Conservation (phyloP, 2,329 filamentous ascomycete genomes). For the Diaporthe vexans region DNA sequence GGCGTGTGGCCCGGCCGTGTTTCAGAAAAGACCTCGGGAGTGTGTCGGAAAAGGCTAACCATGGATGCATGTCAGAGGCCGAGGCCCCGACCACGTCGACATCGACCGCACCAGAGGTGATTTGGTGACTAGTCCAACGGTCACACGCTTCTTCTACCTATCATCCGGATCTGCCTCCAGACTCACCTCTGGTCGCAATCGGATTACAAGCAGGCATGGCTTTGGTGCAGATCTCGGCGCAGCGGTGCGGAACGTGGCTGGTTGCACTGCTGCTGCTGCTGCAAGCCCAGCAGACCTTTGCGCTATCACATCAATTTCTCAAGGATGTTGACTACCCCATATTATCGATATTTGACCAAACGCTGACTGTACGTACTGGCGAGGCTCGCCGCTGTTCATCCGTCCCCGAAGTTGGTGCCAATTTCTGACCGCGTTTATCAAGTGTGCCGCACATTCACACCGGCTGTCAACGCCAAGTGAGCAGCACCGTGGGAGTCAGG, state of each 20-base stretch:
- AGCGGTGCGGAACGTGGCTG: background rate
- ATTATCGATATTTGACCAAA: background rate
- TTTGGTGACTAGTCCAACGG: background rate
- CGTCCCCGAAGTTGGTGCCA: background rate
- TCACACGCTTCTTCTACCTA: background rate
- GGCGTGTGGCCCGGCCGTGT: background rate
- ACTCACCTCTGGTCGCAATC: background rate
- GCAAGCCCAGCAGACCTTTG: background rate
- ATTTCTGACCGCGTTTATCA: background rate
- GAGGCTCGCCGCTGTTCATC: background rate
- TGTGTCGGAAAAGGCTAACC: background rate
- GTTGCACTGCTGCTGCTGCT: constrained; percentile 5
- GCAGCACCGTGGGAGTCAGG: background rate
- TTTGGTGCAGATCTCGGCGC: background rate
- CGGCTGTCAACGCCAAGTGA: background rate
- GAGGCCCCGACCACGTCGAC: background rate
- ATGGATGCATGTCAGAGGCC: background rate
- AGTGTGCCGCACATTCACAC: constrained; percentile 4
- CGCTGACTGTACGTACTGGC: background rate
- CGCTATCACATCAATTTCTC: background rate
- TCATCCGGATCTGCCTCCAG: background rate
- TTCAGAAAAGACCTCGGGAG: background rate
- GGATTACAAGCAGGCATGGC: background rate
- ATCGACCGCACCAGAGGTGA: background rate
- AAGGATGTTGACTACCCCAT: background rate